These are phyloP conservation scores for Sugiyamaella mastotermitis DNA, from an alignment of 805 yeast species.

Conservation along the genomic window DNA sequence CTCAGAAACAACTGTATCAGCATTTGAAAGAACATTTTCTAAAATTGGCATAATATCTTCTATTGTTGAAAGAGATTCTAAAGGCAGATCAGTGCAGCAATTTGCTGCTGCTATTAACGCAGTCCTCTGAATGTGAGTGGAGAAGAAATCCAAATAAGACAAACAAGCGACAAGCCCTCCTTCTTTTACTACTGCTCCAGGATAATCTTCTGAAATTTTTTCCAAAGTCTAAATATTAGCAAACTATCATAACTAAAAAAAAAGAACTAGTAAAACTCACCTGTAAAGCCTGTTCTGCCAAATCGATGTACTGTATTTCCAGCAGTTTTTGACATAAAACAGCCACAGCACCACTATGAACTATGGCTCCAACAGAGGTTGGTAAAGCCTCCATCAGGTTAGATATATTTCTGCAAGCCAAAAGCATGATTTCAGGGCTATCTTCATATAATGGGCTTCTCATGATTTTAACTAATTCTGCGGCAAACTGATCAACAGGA, in stretches of 20 bases:
- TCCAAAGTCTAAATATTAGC: conserved; percentile 36
- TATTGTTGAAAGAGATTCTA: conserved; percentile 30
- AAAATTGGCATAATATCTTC: conserved; percentile 55
- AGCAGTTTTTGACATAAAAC: conserved; percentile 58
- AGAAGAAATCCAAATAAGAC: conserved; percentile 77
- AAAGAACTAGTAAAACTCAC: conserved; percentile 34
- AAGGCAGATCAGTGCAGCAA: conserved; percentile 13
- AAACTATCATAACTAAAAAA: conserved; percentile 39
- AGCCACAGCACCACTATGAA: conserved; percentile 54
- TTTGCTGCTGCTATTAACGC: conserved; percentile 45
- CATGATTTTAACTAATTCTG: conserved; percentile 51
- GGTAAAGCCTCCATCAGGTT: conserved; percentile 72
- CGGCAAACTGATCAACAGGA: conserved; percentile 53
- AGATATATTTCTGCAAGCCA: conserved; percentile 77
- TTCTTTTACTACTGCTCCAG: conserved; percentile 36
- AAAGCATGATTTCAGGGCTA: conserved; percentile 73
- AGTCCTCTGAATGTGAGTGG: conserved; percentile 81
- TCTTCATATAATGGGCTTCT: conserved; percentile 51
- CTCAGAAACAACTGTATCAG: conserved; percentile 58
- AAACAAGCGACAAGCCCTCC: conserved; percentile 63
- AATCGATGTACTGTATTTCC: conserved; percentile 78
- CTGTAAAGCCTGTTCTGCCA: conserved; percentile 86
- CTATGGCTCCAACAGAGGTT: conserved; percentile 56
- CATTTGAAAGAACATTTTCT: conserved; percentile 43
- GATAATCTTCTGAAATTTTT: conserved; percentile 29